phyloP scores from a whole-genome alignment of 148 eudicot species.

The Chenopodium formosanum region DNA sequence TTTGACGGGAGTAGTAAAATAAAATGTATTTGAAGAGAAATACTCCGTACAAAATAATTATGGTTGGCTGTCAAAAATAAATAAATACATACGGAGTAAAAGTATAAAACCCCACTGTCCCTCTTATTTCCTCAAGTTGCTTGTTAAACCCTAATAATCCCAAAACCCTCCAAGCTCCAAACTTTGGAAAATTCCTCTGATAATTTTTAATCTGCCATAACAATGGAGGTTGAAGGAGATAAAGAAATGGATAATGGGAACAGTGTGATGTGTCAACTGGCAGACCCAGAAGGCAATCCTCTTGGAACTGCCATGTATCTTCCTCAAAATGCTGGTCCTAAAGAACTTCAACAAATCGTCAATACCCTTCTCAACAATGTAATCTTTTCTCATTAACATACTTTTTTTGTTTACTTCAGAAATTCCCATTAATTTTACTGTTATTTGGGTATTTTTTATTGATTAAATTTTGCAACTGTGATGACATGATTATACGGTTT shows the following conservation, averaged over 20 bases:
- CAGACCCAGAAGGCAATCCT: constrained; percentile 74
- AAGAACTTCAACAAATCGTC: constrained; percentile 77
- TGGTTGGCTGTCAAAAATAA: too few relatives aligned
- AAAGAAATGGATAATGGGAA: constrained; percentile 12
- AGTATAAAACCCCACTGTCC: neutral
- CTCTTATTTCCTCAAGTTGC: neutral
- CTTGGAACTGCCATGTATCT: constrained; percentile 68
- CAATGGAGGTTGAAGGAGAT: neutral
- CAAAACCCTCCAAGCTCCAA: neutral
- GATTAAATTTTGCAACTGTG: neutral
- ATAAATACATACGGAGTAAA: too few relatives aligned
- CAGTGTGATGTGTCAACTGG: constrained; percentile 74
- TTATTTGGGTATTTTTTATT: too few relatives aligned
- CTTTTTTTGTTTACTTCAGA: neutral
- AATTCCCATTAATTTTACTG: neutral
- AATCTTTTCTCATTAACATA: neutral
- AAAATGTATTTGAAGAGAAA: too few relatives aligned
- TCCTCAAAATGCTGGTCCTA: constrained; percentile 79
- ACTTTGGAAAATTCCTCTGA: neutral
- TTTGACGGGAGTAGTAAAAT: too few relatives aligned
- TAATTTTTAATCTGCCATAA: neutral
- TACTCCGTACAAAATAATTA: too few relatives aligned
- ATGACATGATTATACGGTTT: neutral
- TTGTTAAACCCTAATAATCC: constrained; percentile 4
- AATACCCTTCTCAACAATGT: constrained; percentile 70